Percentiles rank a stretch among this genome's conserved stretches.
Evolutionary conservation across 2,329 filamentous ascomycete genomes (phyloP).

Genomic region (Pyrenophora seminiperda): DNA sequence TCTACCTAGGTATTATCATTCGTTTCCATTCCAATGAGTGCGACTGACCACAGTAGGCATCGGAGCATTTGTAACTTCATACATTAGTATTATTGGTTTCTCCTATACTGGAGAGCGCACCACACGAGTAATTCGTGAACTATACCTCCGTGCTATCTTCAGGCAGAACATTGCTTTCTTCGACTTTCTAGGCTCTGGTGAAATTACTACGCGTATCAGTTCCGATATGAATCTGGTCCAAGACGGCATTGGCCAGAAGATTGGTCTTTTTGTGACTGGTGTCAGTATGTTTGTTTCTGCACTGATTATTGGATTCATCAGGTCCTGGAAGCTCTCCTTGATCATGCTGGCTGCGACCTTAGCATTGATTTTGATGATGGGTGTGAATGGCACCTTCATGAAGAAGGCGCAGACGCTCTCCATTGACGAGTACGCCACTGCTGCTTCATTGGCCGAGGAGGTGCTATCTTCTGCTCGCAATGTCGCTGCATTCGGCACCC

Average conservation of each 20-base stretch:
- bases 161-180: conserved; percentile 52
- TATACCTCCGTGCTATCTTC: conserved; percentile 68
- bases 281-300: conserved; percentile 72
- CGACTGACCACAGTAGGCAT: conserved; percentile 17
- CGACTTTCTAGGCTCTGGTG: conserved; percentile 90
- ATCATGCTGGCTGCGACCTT: conserved; percentile 83
- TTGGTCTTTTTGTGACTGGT: conserved; percentile 43
- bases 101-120: conserved; percentile 67
- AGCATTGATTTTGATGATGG: conserved; percentile 79
- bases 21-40: too few species aligned
- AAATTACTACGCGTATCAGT: conserved; percentile 94
- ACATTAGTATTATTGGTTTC: conserved; percentile 79
- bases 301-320: conserved; percentile 89
- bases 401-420: conserved; percentile 75
- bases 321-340: conserved; percentile 89
- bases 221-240: conserved; percentile 93
- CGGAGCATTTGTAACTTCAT: conserved; percentile 68
- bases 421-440: conserved; percentile 78
- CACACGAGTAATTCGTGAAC: conserved; percentile 51
- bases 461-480: conserved; percentile 93
- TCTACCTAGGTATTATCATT: conserved; percentile 38
- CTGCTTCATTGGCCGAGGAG: conserved; percentile 89
- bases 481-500: conserved; percentile 88
- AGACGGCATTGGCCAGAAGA: conserved; percentile 70
- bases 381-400: conserved; percentile 72